Percentiles rank a stretch among this genome's conserved stretches.
phyloP scores from a whole-genome alignment of 1,139 yeast genomes.

The Hemisphaericaspora subhashii region DNA sequence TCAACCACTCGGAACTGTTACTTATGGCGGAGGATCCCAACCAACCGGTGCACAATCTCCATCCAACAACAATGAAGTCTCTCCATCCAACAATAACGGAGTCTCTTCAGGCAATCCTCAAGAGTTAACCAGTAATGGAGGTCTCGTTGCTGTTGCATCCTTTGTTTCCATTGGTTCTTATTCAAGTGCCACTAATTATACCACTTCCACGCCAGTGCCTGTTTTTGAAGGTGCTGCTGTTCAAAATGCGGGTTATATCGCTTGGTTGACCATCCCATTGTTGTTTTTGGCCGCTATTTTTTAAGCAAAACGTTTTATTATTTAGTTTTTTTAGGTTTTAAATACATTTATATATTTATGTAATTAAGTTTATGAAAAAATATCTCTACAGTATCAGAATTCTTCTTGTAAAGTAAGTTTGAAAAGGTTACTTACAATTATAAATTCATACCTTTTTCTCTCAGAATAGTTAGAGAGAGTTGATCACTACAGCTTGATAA shows the following conservation, averaged over 20 bases:
- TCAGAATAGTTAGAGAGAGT: too few relatives aligned
- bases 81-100: neutral
- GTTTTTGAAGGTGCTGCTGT: conserved; percentile 14
- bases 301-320: conserved; percentile 1
- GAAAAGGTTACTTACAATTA: too few relatives aligned
- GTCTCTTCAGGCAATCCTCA: neutral
- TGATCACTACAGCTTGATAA: too few relatives aligned
- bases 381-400: too few relatives aligned
- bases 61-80: conserved; percentile 4
- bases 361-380: too few relatives aligned
- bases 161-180: conserved; percentile 6
- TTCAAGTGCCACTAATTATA: conserved; percentile 5
- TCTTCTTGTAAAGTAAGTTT: too few relatives aligned
- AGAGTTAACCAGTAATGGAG: too few relatives aligned
- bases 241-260: conserved; percentile 6
- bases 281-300: conserved; percentile 12
- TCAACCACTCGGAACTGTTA: too few relatives aligned
- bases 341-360: too few relatives aligned
- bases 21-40: neutral
- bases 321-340: neutral
- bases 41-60: neutral
- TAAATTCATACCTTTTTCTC: too few relatives aligned
- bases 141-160: conserved; percentile 3
- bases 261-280: conserved; percentile 14
- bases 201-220: conserved; percentile 6